A percentile compares a stretch with the other conserved stretches of the same genome.
These are phyloP conservation scores for Silybum marianum DNA, from an alignment of 129 eudicot species.

Conservation along the genomic window DNA sequence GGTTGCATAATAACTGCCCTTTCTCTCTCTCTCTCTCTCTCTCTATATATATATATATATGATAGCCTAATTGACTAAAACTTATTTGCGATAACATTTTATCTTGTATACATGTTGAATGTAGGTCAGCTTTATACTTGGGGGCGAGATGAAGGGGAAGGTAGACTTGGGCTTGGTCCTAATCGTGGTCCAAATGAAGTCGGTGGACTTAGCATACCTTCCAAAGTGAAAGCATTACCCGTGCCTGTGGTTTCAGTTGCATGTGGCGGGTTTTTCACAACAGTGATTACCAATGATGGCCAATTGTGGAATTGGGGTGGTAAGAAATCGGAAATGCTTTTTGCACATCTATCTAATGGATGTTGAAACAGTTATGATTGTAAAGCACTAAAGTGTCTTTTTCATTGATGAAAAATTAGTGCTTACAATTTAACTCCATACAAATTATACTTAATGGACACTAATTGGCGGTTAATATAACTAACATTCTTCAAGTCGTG, in stretches of 20 bases:
- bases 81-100: neutral
- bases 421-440: too few relatives aligned
- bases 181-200: conserved; percentile 83
- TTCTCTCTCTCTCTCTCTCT: too few relatives aligned
- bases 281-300: conserved; percentile 77
- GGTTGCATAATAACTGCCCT: too few relatives aligned
- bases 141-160: conserved; percentile 99
- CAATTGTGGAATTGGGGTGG: conserved; percentile 99
- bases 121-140: conserved; percentile 87
- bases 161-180: conserved; percentile 97
- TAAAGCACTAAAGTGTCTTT: neutral
- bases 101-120: conserved; percentile 17
- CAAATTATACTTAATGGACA: too few relatives aligned
- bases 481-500: too few relatives aligned
- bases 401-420: too few relatives aligned
- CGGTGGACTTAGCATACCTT: conserved; percentile 82
- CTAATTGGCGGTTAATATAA: too few relatives aligned
- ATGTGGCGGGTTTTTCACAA: conserved; percentile 96
- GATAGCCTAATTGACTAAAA: neutral
- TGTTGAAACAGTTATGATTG: neutral
- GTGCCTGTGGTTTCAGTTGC: conserved; percentile 84
- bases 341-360: neutral
- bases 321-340: conserved; percentile 17
- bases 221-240: conserved; percentile 75
- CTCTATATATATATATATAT: neutral